These are phyloP conservation scores for Eragrostis tef DNA, from an alignment of 202 grass and related monocot species.

Conservation along the genomic window DNA sequence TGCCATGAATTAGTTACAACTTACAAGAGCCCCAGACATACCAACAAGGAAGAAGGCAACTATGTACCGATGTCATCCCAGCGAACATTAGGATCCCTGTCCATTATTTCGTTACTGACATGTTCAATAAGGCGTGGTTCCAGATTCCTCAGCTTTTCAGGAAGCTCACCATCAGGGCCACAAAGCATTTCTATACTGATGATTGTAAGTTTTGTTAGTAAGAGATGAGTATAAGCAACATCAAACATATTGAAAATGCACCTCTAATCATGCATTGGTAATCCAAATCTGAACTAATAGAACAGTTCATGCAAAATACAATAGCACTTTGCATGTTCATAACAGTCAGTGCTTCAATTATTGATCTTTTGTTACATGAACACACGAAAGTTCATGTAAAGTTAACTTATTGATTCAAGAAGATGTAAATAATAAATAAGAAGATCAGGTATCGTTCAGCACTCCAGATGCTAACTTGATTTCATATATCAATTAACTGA, in stretches of 20 bases:
- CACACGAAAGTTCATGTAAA: neutral
- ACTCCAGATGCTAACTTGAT: neutral
- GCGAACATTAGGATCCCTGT: conserved; percentile 94
- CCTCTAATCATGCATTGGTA: neutral
- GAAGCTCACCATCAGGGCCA: conserved; percentile 86
- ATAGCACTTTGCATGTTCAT: conserved; percentile 7
- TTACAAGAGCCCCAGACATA: neutral
- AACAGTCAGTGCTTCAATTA: neutral
- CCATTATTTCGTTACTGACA: conserved; percentile 99
- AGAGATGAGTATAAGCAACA: conserved; percentile 39
- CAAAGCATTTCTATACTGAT: conserved; percentile 87
- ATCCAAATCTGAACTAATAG: neutral
- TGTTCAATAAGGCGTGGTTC: conserved; percentile 96
- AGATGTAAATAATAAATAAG: neutral
- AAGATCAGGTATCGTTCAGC: neutral
- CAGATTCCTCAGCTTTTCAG: conserved; percentile 92
- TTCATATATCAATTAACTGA: neutral
- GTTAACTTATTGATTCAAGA: neutral
- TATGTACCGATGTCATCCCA: conserved; percentile 93
- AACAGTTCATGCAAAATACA: conserved; percentile 37
- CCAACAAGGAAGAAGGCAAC: conserved; percentile 11
- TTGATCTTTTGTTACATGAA: neutral
- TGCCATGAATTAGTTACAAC: conserved; percentile 48
- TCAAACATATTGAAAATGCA: conserved; percentile 12
- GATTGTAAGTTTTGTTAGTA: conserved; percentile 40